Base-by-base conservation (phyloP, 1,139 yeast genomes). In the Geotrichum cucujoidarum region DNA sequence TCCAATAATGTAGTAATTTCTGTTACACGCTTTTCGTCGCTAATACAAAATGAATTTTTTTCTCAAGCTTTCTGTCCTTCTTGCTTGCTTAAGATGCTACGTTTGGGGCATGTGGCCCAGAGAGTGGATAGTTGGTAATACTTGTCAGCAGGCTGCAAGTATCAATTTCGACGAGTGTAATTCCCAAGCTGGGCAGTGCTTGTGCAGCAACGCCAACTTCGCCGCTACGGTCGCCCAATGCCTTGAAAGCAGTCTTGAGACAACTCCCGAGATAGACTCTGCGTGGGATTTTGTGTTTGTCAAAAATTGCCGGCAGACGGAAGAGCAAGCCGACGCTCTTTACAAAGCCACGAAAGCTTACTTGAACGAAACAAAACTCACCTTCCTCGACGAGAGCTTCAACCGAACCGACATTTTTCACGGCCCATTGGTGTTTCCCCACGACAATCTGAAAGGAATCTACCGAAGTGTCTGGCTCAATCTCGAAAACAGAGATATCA, bases 201-300 rank as follows among this genome's bases (percentile, higher is more conserved):
- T 64, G n/a, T 67, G 71, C 49, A 46, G 45, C 13, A 56, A 57
- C 47, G 27, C 50, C n/a, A 56, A 57, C 39, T 67, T 53, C 42
- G 57, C 65, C 8, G 63, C 65, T 4, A 55, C 69, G 0, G 68
- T 67, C 0, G 66, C 64, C n/a, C 55, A 48, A 16, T 60, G 64
- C 33, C 55, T 60, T 17, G 50, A 48, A 10, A 38, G 53, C 4
- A 51, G 55, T 37, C 36, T 59, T 2, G 37, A 46, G 7, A 42
- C 43, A 21, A 35, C 49, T 4, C 40, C 35, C 16, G 25, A 21
- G 7, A 39, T 45, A 13, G 51, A 43, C 13, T 32, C 31, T 16
- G 68, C 68, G 1, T 66, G 65, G 63, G 66, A 64, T 40, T 62
- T 57, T 42, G 60, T 66, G 45, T 44, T 54, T n/a, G 17, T 42